phyloP scores from a whole-genome alignment of 495 filamentous ascomycete genomes.

The Astrothelium macrocarpum region DNA sequence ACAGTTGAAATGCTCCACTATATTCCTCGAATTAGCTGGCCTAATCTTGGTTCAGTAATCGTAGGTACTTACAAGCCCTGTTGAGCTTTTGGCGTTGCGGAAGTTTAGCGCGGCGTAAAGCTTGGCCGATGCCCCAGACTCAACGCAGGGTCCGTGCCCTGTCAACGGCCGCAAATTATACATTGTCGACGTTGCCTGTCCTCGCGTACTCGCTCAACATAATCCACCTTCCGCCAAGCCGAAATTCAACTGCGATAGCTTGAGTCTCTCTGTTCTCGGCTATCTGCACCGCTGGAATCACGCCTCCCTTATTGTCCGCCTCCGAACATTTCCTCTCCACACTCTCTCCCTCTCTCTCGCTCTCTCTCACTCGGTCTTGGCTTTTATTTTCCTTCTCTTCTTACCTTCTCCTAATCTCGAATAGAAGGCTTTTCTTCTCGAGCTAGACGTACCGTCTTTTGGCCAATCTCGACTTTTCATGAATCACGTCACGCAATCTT shows the following conservation, averaged over 20 bases:
- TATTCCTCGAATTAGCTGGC: no score
- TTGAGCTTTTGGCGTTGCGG: background rate
- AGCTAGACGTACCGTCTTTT: no score
- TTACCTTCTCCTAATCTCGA: no score
- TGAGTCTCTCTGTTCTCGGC: background rate
- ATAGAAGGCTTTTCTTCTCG: no score
- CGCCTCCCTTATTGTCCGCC: background rate
- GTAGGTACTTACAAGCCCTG: no score
- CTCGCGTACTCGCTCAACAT: no score
- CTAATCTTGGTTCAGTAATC: no score
- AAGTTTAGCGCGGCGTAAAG: slow-evolving; percentile 2
- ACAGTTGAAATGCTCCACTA: no score
- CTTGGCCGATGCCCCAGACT: background rate
- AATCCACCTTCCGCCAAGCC: background rate
- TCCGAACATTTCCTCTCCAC: background rate
- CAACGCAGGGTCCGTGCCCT: slow-evolving; percentile 1
- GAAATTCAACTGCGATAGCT: no score
- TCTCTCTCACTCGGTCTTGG: background rate
- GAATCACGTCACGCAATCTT: background rate
- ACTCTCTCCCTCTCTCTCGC: background rate
- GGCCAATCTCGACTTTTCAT: background rate
- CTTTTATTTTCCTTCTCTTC: background rate
- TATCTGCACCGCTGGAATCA: background rate
- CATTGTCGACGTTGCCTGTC: background rate
- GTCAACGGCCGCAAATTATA: background rate